phyloP scores from a whole-genome alignment of 805 yeast species.

The Candida ponderosae region DNA sequence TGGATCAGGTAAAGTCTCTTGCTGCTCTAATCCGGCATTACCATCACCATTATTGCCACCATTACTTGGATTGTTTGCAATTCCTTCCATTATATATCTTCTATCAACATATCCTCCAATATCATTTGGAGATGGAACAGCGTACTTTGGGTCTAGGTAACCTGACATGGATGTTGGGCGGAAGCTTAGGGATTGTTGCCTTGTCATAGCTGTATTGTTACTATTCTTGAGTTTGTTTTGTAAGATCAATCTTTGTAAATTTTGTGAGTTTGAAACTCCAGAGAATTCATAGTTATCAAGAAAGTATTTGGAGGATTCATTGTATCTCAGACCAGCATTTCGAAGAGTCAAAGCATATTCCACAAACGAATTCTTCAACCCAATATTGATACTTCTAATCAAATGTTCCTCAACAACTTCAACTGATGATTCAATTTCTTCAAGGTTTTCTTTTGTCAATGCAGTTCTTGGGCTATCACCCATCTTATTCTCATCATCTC shows the following conservation, averaged over 20 bases:
- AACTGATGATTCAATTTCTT: constrained; percentile 41
- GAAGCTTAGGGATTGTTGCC: too few species aligned
- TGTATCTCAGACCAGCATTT: constrained; percentile 9
- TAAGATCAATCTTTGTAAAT: constrained; percentile 18
- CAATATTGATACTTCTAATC: constrained; percentile 35
- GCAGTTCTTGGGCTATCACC: constrained; percentile 39
- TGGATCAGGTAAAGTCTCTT: too few species aligned
- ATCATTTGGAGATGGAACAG: constrained; percentile 11
- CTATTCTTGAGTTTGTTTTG: constrained; percentile 12
- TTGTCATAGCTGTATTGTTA: too few species aligned
- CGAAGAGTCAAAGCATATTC: constrained; percentile 29
- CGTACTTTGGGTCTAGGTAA: constrained; percentile 3
- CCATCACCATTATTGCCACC: too few species aligned
- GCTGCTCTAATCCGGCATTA: too few species aligned
- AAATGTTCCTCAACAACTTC: constrained; percentile 46
- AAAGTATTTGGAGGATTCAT: constrained; percentile 13
- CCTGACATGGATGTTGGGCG: background rate
- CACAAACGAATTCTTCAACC: constrained; percentile 35
- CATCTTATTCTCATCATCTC: constrained; percentile 34
- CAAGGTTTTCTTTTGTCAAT: constrained; percentile 41
- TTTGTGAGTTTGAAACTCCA: constrained; percentile 4
- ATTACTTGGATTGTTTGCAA: too few species aligned
- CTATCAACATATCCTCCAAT: constrained; percentile 13
- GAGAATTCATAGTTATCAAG: constrained; percentile 9
- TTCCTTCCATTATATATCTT: constrained; percentile 1